Conservation (phyloP, 768 basidiomycete species). For the Agrocybe praecox region DNA sequence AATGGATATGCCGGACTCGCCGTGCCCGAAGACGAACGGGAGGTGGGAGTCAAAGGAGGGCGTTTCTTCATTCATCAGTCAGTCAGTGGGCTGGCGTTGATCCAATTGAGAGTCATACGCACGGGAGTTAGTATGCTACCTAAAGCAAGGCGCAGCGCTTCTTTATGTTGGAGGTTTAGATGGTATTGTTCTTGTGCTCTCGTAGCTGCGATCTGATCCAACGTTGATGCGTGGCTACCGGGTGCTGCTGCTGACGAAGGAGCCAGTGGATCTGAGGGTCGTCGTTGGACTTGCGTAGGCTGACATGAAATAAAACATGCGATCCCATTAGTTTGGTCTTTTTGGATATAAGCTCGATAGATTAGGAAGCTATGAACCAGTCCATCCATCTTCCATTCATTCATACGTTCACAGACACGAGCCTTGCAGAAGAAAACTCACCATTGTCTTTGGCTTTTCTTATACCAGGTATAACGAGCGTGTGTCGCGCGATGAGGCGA, state of each 20-base stretch:
- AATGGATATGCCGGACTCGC: slow-evolving; percentile 46
- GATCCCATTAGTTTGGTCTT: too few species aligned
- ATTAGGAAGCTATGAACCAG: too few species aligned
- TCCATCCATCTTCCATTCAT: too few species aligned
- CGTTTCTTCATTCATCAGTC: slow-evolving; percentile 44
- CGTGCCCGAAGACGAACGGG: slow-evolving; percentile 53
- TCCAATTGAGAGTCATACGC: slow-evolving; percentile 25
- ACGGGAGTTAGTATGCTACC: slow-evolving; percentile 66
- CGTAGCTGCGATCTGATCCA: slow-evolving; percentile 3
- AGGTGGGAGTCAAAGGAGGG: slow-evolving; percentile 39
- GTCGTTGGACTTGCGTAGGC: slow-evolving; percentile 38
- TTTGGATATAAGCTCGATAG: too few species aligned
- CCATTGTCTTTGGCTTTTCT: background rate
- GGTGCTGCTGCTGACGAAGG: slow-evolving; percentile 22
- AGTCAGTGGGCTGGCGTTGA: slow-evolving; percentile 13
- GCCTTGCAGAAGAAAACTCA: background rate
- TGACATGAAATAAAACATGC: slow-evolving; percentile 15
- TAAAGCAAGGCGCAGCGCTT: slow-evolving; percentile 55
- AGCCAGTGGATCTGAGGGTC: slow-evolving; percentile 25
- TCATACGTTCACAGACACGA: too few species aligned
- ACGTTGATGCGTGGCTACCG: slow-evolving; percentile 21
- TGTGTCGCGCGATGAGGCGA: too few species aligned
- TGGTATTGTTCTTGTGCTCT: slow-evolving; percentile 27
- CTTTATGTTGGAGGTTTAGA: slow-evolving; percentile 38
- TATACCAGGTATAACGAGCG: too few species aligned